Percentiles rank a stretch among this genome's conserved stretches.
Conservation (phyloP, 2,329 filamentous ascomycete genomes). For the Penicillium sumatraense region DNA sequence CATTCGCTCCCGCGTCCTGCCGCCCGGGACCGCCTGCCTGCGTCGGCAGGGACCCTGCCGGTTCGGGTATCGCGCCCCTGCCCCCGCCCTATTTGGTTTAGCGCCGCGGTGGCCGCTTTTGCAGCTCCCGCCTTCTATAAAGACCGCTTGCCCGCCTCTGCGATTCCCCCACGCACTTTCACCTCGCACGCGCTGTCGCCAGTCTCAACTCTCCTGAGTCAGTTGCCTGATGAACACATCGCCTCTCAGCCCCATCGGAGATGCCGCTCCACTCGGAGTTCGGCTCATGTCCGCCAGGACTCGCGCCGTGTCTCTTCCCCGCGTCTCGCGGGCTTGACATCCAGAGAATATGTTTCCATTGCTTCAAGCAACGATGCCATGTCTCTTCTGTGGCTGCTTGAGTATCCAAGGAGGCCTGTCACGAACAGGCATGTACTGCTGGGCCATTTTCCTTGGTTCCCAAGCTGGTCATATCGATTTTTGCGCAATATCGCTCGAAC, state of each 20-base stretch:
- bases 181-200: not conserved
- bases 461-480: not conserved
- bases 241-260: not conserved
- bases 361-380: not conserved
- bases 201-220: not conserved
- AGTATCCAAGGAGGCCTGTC: not conserved
- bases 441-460: not conserved
- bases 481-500: not conserved
- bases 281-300: not conserved
- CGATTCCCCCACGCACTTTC: not conserved
- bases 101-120: not conserved
- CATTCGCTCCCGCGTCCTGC: not conserved
- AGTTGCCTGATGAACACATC: not conserved
- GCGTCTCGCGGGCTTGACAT: not conserved
- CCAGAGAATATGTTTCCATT: not conserved
- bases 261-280: not conserved
- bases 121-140: not conserved
- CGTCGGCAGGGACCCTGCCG: not conserved
- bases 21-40: not conserved
- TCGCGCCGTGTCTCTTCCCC: not conserved
- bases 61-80: not conserved
- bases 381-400: not conserved
- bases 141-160: not conserved
- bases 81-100: not conserved
- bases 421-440: not conserved